Base-by-base conservation (phyloP, 495 filamentous ascomycete genomes). In the Lepraria neglecta region DNA sequence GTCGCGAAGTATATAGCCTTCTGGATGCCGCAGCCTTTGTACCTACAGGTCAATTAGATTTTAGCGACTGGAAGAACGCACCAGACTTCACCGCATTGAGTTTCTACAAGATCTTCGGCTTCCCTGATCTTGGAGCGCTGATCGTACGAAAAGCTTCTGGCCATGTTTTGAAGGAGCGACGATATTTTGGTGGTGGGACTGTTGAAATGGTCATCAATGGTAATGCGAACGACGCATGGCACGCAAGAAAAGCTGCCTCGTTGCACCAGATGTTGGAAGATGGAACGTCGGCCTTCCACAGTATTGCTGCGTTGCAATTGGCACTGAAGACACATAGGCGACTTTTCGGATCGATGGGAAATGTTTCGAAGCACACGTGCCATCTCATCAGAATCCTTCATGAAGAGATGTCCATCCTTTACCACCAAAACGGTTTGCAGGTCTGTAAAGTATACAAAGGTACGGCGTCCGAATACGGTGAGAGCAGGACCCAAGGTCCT, bases 201-300 rank as follows among this genome's bases (percentile, higher is more conserved):
- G 86, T 91, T 24, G 83, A 84, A 51, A 82, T 88, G 78, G 78
- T 91, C 30, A 63, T 65, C 12, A 67, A 67, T 42, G 61, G 54
- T 15, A 55, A 95, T 88, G 86, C 86, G 92, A 76, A 85, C 83
- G 1, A 80, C 82, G 56, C 94, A 27, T 60, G 58, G 52, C 43
- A 48, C n/a, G 44, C 44, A 14, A 56, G 6, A 17, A 57, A 92
- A 68, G 74, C 76, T 27, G 77, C 84, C 7, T 80, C 80, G n/a
- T 76, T 92, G 0, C 90, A 96, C 69, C 88, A 90, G 33, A 78
- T 78, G 27, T 77, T 97, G 7, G 92, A 97, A 70, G 91, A 97
- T 74, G 92, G 92, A 6, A 96, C 92, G 1, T 72, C 94, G 21
- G 89, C 92, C 12, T 84, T 95, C 58, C 92, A 97, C 69, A 95